These are phyloP conservation scores for Aspergillus nanangensis DNA, from an alignment of 495 filamentous ascomycete species.

Conservation along the genomic window DNA sequence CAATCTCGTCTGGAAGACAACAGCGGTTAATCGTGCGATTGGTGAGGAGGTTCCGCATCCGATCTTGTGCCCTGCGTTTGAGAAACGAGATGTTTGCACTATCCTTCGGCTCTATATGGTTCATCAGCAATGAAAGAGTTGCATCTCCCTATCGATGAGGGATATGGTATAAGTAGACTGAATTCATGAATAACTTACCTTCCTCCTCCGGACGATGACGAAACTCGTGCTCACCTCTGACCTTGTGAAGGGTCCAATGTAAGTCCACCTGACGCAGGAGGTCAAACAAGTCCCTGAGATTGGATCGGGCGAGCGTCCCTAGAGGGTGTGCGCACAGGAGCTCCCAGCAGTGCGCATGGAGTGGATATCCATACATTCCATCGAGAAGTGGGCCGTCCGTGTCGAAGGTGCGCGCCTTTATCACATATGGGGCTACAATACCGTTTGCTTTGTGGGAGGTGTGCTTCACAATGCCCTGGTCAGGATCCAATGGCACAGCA, in stretches of 20 bases:
- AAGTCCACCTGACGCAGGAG: not conserved
- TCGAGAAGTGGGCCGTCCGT: not conserved
- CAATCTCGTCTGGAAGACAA: not conserved
- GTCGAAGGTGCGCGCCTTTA: too few relatives aligned
- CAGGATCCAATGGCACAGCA: not conserved
- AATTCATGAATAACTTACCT: not conserved
- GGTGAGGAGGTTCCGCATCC: not conserved
- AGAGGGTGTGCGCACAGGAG: not conserved
- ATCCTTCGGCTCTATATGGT: not conserved
- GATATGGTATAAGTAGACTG: not conserved
- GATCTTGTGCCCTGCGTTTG: not conserved
- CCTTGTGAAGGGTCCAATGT: not conserved
- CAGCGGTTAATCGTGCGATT: not conserved
- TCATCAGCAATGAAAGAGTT: too few relatives aligned
- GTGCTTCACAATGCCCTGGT: not conserved
- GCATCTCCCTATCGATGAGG: too few relatives aligned
- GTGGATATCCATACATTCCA: not conserved
- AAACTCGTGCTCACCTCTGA: not conserved
- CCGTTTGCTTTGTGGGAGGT: not conserved
- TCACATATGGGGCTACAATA: too few relatives aligned
- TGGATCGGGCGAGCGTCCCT: not conserved
- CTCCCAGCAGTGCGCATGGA: not conserved
- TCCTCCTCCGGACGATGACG: not conserved
- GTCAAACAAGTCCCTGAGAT: not conserved
- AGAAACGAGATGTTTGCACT: not conserved